phyloP scores from a whole-genome alignment of 2,329 filamentous ascomycete species.

The Akanthomyces dipterigenus region DNA sequence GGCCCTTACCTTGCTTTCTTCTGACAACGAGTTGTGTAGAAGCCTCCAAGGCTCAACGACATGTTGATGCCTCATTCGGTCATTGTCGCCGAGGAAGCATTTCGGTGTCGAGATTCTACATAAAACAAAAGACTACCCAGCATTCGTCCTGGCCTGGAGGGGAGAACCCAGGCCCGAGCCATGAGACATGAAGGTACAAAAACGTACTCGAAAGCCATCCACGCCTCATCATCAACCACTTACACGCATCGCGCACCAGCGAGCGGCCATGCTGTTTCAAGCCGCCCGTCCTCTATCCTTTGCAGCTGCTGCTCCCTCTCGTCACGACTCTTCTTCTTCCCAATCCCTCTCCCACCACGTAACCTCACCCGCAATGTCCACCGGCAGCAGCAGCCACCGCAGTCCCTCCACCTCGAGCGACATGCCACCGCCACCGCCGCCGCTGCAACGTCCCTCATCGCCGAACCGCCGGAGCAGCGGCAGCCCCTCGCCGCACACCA shows the following conservation, averaged over 20 bases:
- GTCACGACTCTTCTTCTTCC: not conserved
- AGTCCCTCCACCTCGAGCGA: constrained; percentile 16
- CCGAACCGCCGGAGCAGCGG: not conserved
- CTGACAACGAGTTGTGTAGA: not conserved
- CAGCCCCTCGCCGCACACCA: not conserved
- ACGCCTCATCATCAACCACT: not conserved
- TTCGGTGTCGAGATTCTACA: not conserved
- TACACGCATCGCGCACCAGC: not conserved
- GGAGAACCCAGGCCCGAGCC: not conserved
- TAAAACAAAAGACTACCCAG: not conserved
- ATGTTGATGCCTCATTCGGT: not conserved
- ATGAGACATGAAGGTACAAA: constrained; percentile 7
- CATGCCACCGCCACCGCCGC: not conserved
- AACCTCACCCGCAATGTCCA: constrained; percentile 14
- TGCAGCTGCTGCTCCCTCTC: constrained; percentile 12
- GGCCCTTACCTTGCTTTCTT: not conserved
- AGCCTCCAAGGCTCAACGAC: not conserved
- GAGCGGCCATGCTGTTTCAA: constrained; percentile 18
- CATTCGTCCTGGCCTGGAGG: not conserved
- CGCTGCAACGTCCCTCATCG: no score
- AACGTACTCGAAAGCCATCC: not conserved
- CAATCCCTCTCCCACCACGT: not conserved
- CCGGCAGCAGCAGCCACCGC: constrained; percentile 7
- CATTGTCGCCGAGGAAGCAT: not conserved
- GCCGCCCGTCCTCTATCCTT: constrained; percentile 7